Percentiles rank a stretch among this genome's conserved stretches.
Conservation (phyloP, 2,329 filamentous ascomycete species). For the Colletotrichum sp. region DNA sequence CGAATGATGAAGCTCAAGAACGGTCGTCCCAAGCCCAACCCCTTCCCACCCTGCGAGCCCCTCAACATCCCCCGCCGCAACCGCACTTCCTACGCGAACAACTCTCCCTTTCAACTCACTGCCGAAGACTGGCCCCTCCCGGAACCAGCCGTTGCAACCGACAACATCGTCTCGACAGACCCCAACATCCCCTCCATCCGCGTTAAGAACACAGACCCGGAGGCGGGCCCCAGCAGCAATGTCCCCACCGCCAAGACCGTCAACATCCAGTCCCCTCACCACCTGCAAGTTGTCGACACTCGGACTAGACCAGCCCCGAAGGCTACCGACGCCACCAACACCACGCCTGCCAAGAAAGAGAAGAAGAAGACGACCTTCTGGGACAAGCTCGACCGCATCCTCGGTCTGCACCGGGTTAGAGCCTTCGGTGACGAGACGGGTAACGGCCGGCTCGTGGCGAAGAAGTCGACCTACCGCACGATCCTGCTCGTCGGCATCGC, state of each 20-base stretch:
- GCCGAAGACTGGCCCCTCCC: neutral
- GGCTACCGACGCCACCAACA: neutral
- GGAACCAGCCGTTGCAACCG: neutral
- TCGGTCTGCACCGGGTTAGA: neutral
- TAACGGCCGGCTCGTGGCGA: neutral
- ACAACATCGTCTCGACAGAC: neutral
- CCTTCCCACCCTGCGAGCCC: neutral
- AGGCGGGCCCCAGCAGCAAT: neutral
- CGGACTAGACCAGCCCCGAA: neutral
- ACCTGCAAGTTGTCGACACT: neutral
- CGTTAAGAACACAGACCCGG: neutral
- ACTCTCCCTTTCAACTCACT: neutral
- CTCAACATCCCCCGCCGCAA: neutral
- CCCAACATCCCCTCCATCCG: neutral
- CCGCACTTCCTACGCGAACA: neutral
- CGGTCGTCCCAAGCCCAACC: neutral
- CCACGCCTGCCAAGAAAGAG: rapidly evolving
- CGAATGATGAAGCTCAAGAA: neutral
- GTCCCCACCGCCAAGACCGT: neutral
- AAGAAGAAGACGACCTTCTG: neutral
- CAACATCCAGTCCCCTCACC: neutral
- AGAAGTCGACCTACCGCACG: neutral
- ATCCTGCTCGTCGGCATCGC: neutral
- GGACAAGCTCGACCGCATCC: neutral
- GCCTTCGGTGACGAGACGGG: neutral